Evolutionary conservation across 257 asterid species (phyloP).

Genomic region (Solanum clarkiae): DNA sequence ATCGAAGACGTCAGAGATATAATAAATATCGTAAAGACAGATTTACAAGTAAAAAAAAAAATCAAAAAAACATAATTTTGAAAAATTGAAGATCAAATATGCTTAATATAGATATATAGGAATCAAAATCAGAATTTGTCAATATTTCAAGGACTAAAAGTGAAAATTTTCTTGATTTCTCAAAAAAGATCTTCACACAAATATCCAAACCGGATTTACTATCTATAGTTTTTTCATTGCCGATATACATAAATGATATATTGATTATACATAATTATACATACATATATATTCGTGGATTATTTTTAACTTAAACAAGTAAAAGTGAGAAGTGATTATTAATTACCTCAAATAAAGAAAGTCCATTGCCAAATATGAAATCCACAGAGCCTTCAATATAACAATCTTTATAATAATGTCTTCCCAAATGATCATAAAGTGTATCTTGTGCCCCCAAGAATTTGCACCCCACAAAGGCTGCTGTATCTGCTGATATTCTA

Average conservation of each 20-base stretch:
- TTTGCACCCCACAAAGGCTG: slow-evolving; percentile 57
- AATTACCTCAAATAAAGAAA: slow-evolving; percentile 71
- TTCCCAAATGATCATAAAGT: slow-evolving; percentile 66
- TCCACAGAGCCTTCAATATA: slow-evolving; percentile 92
- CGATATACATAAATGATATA: neutral
- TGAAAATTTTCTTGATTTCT: neutral
- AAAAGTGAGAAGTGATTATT: neutral
- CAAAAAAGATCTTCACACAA: neutral
- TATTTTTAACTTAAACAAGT: neutral
- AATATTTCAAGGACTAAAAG: neutral
- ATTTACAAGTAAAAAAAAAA: neutral
- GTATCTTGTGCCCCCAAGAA: slow-evolving; percentile 95
- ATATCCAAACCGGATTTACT: neutral
- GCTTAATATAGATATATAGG: neutral
- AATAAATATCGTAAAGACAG: fast-evolving
- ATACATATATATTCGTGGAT: neutral
- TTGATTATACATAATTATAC: neutral
- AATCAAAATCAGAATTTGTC: neutral
- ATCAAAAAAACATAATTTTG: fast-evolving
- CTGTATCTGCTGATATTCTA: slow-evolving; percentile 86
- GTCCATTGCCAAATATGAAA: slow-evolving; percentile 83
- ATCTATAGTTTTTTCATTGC: neutral
- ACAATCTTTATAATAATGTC: slow-evolving; percentile 88
- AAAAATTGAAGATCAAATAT: neutral
- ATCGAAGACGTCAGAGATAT: neutral